Conservation (phyloP, 108 stramenopile genomes). For the Pseudonitzschia multiseries region DNA sequence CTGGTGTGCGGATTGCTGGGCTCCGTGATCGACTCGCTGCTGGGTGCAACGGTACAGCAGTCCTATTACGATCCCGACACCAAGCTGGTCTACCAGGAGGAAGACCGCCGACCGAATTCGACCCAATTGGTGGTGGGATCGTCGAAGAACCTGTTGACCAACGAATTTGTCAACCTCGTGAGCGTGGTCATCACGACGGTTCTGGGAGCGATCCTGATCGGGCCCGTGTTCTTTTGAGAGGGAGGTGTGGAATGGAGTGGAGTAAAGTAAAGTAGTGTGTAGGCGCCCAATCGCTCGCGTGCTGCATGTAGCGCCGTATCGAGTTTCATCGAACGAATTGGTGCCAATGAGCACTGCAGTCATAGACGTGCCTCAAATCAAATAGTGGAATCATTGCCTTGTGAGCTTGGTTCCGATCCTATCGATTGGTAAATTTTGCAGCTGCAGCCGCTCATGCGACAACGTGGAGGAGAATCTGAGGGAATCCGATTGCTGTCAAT, state of each 20-base stretch:
- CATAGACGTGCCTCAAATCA: too few species aligned
- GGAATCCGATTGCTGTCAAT: too few species aligned
- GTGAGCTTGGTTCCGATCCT: too few species aligned
- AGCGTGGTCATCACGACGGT: conserved; percentile 58
- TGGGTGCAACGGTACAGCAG: conserved; percentile 76
- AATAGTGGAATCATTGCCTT: too few species aligned
- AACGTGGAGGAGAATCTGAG: too few species aligned
- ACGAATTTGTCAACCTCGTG: conserved; percentile 81
- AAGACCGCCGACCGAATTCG: conserved; percentile 14
- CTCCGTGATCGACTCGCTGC: conserved; percentile 68
- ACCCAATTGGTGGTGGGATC: conserved; percentile 27
- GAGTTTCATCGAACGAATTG: too few species aligned
- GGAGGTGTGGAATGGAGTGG: background rate
- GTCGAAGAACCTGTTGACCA: conserved; percentile 59
- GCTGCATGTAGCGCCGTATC: too few species aligned
- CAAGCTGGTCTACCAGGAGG: conserved; percentile 51
- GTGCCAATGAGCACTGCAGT: too few species aligned
- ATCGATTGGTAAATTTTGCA: too few species aligned
- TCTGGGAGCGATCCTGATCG: conserved; percentile 58
- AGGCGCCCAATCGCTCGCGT: too few species aligned
- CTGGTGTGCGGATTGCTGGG: conserved; percentile 63
- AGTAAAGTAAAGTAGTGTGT: too few species aligned
- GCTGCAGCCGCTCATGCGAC: too few species aligned
- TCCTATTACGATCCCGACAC: conserved; percentile 64
- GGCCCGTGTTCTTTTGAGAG: conserved; percentile 44